Evolutionary conservation across 495 filamentous ascomycete genomes (phyloP).

Genomic region (Hypoxylon intermedium): DNA sequence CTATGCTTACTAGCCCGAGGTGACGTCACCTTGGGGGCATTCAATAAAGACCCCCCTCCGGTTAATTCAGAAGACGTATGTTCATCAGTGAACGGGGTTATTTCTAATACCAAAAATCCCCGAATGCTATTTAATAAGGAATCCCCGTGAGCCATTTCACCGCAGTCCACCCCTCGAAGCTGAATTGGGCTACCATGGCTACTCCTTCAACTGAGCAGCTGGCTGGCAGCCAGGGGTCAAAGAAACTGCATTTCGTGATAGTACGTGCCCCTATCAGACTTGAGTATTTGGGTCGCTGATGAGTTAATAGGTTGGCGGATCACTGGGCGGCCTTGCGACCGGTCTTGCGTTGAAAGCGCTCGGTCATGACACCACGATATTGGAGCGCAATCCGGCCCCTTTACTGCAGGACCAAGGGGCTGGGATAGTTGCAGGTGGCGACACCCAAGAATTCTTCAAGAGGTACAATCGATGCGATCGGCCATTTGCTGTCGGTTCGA

Average conservation of each 20-base stretch:
- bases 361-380: slow-evolving; percentile 58
- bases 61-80: slow-evolving; percentile 33
- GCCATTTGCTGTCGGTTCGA: slow-evolving; percentile 45
- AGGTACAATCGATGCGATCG: slow-evolving; percentile 48
- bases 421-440: slow-evolving; percentile 58
- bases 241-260: slow-evolving; percentile 45
- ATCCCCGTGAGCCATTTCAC: not conserved
- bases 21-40: slow-evolving; percentile 20
- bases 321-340: slow-evolving; percentile 53
- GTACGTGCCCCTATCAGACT: slow-evolving; percentile 19
- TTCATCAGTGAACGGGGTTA: slow-evolving; percentile 13
- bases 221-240: slow-evolving; percentile 6
- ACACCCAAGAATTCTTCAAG: slow-evolving; percentile 45
- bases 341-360: slow-evolving; percentile 59
- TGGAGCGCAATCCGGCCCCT: slow-evolving; percentile 57
- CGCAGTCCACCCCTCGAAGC: not conserved
- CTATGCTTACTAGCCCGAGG: slow-evolving; percentile 10
- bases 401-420: slow-evolving; percentile 63
- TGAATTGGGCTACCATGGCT: slow-evolving; percentile 16
- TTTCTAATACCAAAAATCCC: slow-evolving; percentile 14
- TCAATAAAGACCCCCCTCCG: slow-evolving; percentile 21
- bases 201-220: slow-evolving; percentile 12
- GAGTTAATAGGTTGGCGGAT: slow-evolving; percentile 54
- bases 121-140: slow-evolving; percentile 1
- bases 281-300: not conserved